phyloP scores from a whole-genome alignment of 2,329 filamentous ascomycete species.

The Colletotrichum siamense region DNA sequence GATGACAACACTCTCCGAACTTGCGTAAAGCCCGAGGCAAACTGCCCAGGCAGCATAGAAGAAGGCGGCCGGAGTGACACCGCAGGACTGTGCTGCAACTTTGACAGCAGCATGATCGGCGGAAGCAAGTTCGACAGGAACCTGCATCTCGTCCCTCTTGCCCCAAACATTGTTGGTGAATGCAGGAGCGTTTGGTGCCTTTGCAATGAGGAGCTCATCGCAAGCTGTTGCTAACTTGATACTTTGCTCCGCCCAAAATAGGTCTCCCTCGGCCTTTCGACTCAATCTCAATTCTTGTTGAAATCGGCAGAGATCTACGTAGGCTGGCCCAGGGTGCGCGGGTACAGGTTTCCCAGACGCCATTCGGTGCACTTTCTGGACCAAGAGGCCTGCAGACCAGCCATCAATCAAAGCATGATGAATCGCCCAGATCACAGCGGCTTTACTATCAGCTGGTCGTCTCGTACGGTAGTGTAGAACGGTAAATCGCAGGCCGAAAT shows the following conservation, averaged over 20 bases:
- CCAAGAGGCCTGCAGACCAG: not conserved
- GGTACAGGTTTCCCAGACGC: not conserved
- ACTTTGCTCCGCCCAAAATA: not conserved
- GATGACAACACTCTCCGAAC: slow-evolving; percentile 35
- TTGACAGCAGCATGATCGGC: slow-evolving; percentile 9
- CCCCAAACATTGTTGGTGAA: not conserved
- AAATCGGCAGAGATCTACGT: not conserved
- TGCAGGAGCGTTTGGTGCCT: not conserved
- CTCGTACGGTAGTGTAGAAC: not conserved
- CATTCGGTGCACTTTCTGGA: not conserved
- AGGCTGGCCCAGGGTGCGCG: not conserved
- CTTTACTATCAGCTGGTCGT: not conserved
- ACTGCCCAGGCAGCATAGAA: slow-evolving; percentile 43
- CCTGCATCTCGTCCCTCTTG: not conserved
- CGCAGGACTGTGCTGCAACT: not conserved
- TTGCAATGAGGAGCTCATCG: not conserved
- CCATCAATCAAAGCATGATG: not conserved
- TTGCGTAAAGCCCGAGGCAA: slow-evolving; percentile 31
- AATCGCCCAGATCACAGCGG: not conserved
- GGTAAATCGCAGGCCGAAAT: not conserved
- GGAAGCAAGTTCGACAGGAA: not conserved
- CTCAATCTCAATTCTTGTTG: not conserved
- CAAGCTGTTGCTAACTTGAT: not conserved
- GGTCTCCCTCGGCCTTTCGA: not conserved
- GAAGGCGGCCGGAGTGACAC: slow-evolving; percentile 14